Evolutionary conservation across 2,329 filamentous ascomycete genomes (phyloP), one percentile per base, ranked within the genome.

Genomic region (Colletotrichum magnum): DNA sequence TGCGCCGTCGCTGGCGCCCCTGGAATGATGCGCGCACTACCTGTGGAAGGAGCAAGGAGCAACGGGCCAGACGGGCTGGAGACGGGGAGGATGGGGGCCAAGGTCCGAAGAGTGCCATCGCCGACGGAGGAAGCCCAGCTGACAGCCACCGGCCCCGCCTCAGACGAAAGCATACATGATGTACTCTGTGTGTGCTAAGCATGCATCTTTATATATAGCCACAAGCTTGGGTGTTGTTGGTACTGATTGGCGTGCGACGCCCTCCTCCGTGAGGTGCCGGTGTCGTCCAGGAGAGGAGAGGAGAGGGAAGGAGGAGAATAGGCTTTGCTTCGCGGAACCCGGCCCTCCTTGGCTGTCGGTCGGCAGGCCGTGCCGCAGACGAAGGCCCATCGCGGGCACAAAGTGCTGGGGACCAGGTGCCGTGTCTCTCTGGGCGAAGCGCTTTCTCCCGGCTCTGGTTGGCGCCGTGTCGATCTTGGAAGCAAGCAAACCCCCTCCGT

Each of bases 101-200:
- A 36, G 47, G 54, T 53, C 47, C 59, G 47, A 52, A 51, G 4
- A 32, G 43, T 45, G 48, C 24, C 48, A 48, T 43, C 9, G 50
- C 6, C 50, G 32, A 41, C 56, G 41, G 51, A 28, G 43, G 47
- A 60, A 51, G 56, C 21, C 32, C 53, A 64, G 59, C 39, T 58
- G 59, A 64, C 52, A 63, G 58, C 64, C 58, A 68, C 26, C 52
- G 64, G 39, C 39, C 39, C 50, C 41, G 39, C 54, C 24, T 54
- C 16, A 50, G 41, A 48, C 13, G 54, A 50, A 65, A 58, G 62
- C 41, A 24, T 41, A 43, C 12, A 10, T 15, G 41, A 24, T 58
- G 36, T 43, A 39, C 16, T 43, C 41, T 36, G 13, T n/a, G 6
- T n/a, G 18, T 18, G 47, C 56, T 36, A 26, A 60, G 56, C 24